phyloP scores from a whole-genome alignment of 768 basidiomycete species.

The Boletus pseudopeckii region DNA sequence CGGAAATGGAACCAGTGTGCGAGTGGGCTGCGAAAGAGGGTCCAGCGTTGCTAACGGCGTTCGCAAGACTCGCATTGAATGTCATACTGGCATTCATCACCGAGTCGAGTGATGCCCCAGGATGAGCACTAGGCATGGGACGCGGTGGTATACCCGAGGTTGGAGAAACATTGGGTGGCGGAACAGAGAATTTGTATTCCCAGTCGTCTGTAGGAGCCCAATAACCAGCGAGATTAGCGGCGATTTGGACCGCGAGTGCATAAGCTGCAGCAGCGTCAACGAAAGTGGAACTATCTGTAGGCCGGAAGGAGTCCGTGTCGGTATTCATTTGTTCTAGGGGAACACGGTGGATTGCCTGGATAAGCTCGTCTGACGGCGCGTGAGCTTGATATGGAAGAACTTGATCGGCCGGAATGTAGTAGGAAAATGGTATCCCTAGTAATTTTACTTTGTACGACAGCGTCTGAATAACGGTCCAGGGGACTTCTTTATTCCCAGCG shows the following conservation, averaged over 20 bases:
- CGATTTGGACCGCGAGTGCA: constrained; percentile 71
- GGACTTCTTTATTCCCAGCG: constrained; percentile 26
- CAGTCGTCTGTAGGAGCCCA: constrained; percentile 78
- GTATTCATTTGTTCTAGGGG: constrained; percentile 44
- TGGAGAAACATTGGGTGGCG: constrained; percentile 21
- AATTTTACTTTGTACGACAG: constrained; percentile 65
- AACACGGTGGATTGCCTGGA: constrained; percentile 45
- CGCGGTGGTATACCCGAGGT: constrained; percentile 2
- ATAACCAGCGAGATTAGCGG: constrained; percentile 53
- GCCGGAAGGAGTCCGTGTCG: constrained; percentile 51
- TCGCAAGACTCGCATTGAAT: constrained; percentile 37
- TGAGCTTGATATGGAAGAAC: constrained; percentile 78
- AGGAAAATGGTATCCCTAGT: constrained; percentile 51
- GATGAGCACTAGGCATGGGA: constrained; percentile 5
- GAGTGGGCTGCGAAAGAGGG: background rate
- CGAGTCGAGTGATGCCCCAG: constrained; percentile 35
- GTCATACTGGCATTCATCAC: constrained; percentile 46
- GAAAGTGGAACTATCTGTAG: constrained; percentile 37
- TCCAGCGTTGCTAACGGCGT: background rate
- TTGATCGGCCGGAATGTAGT: constrained; percentile 49
- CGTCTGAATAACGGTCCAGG: constrained; percentile 63
- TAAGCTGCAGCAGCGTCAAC: constrained; percentile 57
- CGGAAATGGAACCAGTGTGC: constrained; percentile 8
- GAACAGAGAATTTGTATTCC: constrained; percentile 52
- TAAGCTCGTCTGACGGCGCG: constrained; percentile 48